These are phyloP conservation scores for Termitomyces sp. DNA, from an alignment of 768 basidiomycete species.

Conservation along the genomic window DNA sequence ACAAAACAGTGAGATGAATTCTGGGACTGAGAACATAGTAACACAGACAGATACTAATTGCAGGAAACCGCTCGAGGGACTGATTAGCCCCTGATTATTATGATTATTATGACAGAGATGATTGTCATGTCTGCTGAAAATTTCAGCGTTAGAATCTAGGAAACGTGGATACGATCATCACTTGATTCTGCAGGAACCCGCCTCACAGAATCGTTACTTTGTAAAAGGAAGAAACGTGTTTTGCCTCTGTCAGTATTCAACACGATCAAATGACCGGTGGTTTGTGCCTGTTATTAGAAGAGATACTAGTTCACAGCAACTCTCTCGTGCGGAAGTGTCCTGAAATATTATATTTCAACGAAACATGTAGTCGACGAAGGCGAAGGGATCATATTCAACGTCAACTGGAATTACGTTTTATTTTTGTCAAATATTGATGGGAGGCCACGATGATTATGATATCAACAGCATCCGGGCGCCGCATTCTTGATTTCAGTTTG, in stretches of 20 bases:
- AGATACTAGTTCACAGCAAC: not conserved
- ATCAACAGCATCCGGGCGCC: not conserved
- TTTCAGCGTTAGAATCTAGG: not conserved
- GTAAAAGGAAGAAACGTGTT: not conserved
- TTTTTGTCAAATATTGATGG: not conserved
- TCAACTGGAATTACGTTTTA: not conserved
- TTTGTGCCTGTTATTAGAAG: not conserved
- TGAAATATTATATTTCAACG: not conserved
- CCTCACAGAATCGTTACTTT: not conserved
- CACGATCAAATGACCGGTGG: not conserved
- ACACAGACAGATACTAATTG: not conserved
- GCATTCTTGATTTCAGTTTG: not conserved
- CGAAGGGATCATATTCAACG: not conserved
- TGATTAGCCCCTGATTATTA: not conserved
- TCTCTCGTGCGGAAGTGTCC: not conserved
- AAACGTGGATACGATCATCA: not conserved
- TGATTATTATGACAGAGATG: too few relatives aligned
- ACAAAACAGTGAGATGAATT: too few relatives aligned
- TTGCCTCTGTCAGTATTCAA: too few relatives aligned
- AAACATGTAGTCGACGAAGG: not conserved
- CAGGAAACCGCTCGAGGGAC: not conserved
- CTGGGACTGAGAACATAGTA: not conserved
- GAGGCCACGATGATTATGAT: not conserved
- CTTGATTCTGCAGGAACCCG: not conserved
- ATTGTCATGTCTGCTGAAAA: not conserved